Evolutionary conservation across 805 yeast genomes (phyloP).

Genomic region (Tanozyma kutaoensis): DNA sequence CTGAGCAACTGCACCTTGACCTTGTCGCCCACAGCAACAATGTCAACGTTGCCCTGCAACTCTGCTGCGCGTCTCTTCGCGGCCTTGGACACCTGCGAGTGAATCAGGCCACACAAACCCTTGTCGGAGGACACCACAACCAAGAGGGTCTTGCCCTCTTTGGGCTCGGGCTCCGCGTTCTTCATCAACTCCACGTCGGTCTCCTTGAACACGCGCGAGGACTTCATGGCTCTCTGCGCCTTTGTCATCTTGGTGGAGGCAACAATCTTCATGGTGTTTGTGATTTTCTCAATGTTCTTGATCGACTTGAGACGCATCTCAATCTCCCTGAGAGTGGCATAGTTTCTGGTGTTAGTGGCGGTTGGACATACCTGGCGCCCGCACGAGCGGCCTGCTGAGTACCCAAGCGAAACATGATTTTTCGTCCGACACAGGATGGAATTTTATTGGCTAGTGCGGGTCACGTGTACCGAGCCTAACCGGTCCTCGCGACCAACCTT

Average conservation of each 20-base stretch:
- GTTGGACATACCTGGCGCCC: conserved; percentile 44
- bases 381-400: conserved; percentile 36
- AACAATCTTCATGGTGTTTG: conserved; percentile 99
- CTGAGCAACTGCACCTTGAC: conserved; percentile 79
- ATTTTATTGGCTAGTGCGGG: neutral
- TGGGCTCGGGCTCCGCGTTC: conserved; percentile 66
- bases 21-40: conserved; percentile 91
- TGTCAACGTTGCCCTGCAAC: conserved; percentile 51
- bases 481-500: neutral
- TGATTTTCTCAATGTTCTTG: conserved; percentile 97
- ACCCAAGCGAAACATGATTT: conserved; percentile 40
- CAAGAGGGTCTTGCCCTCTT: conserved; percentile 55
- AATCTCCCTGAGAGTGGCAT: conserved; percentile 97
- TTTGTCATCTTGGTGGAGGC: conserved; percentile 93
- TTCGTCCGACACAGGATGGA: neutral
- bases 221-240: conserved; percentile 90
- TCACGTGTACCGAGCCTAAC: neutral
- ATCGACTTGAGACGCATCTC: conserved; percentile 96
- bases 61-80: conserved; percentile 58
- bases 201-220: conserved; percentile 73
- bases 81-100: conserved; percentile 85
- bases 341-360: conserved; percentile 68
- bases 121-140: conserved; percentile 85
- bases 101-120: conserved; percentile 98
- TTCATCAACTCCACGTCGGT: conserved; percentile 70